A percentile compares a stretch with the other conserved stretches of the same genome.
Conservation (phyloP, 148 eudicot genomes). For the Rhododendron mucronatum region DNA sequence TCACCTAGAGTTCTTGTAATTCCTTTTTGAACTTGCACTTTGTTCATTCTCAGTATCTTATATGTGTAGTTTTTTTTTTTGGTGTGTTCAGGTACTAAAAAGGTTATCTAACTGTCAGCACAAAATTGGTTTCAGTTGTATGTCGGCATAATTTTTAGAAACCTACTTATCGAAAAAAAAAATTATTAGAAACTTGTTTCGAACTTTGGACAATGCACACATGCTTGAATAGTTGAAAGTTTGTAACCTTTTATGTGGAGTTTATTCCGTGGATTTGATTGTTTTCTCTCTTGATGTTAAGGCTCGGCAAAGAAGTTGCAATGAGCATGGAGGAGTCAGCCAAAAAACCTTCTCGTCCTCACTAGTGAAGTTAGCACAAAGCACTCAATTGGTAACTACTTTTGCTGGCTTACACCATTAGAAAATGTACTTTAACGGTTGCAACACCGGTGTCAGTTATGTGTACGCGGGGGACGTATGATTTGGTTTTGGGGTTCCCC, state of each 20-base stretch:
- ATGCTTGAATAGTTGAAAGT: background rate
- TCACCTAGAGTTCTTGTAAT: too few species aligned
- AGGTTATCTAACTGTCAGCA: too few species aligned
- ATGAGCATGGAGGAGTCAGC: slow-evolving; percentile 14
- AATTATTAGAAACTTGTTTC: background rate
- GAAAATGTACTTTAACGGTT: background rate
- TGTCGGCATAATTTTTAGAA: background rate
- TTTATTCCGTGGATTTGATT: background rate
- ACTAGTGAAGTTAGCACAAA: slow-evolving; percentile 35
- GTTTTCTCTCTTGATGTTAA: background rate
- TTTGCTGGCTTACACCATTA: background rate
- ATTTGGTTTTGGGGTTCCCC: too few species aligned
- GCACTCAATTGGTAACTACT: slow-evolving; percentile 37
- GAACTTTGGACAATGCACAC: background rate
- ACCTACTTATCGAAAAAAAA: too few species aligned
- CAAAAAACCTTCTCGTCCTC: slow-evolving; percentile 22
- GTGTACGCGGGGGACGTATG: too few species aligned
- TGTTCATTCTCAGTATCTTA: too few species aligned
- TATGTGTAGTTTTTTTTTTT: too few species aligned
- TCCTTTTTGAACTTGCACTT: too few species aligned
- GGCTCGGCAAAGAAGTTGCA: slow-evolving; percentile 1
- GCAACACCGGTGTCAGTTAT: background rate
- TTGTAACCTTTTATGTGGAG: background rate
- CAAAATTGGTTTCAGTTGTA: background rate
- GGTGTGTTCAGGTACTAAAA: too few species aligned